These are phyloP conservation scores for Favolaschia claudopus DNA, from an alignment of 768 basidiomycete genomes.

Conservation along the genomic window DNA sequence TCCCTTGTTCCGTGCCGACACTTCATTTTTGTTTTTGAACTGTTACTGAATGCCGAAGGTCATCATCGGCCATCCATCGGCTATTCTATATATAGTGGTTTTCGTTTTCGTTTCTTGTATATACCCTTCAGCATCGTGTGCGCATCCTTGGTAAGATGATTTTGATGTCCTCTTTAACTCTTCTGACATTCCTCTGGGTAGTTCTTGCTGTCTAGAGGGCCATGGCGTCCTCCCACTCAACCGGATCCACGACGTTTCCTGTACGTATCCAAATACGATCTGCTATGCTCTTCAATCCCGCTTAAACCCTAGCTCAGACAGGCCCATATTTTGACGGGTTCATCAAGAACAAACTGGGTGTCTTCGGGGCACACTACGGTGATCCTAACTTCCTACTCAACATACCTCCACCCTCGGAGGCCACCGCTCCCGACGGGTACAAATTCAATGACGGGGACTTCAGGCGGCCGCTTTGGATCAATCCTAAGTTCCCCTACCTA, in stretches of 20 bases:
- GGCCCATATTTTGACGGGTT: not conserved
- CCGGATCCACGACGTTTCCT: conserved; percentile 2
- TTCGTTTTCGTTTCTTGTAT: too few species aligned
- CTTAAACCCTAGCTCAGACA: not conserved
- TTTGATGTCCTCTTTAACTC: not conserved
- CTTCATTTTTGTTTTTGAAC: too few species aligned
- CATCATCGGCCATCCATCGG: too few species aligned
- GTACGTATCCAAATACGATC: conserved; percentile 2
- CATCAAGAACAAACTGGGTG: not conserved
- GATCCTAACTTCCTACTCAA: not conserved
- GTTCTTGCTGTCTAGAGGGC: too few species aligned
- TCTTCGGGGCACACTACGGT: conserved; percentile 2
- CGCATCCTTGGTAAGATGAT: not conserved
- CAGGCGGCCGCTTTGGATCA: not conserved
- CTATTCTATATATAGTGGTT: too few species aligned
- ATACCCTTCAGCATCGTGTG: not conserved
- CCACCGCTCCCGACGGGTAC: not conserved
- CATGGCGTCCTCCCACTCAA: conserved; percentile 11
- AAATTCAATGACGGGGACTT: not conserved
- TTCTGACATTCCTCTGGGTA: not conserved
- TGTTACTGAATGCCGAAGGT: too few species aligned
- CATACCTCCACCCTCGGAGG: not conserved
- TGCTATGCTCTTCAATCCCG: not conserved
- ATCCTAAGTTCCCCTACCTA: not conserved
- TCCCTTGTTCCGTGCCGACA: too few species aligned